Base-by-base conservation (phyloP, 2,329 filamentous ascomycete species). In the Fusarium sulawesiense region DNA sequence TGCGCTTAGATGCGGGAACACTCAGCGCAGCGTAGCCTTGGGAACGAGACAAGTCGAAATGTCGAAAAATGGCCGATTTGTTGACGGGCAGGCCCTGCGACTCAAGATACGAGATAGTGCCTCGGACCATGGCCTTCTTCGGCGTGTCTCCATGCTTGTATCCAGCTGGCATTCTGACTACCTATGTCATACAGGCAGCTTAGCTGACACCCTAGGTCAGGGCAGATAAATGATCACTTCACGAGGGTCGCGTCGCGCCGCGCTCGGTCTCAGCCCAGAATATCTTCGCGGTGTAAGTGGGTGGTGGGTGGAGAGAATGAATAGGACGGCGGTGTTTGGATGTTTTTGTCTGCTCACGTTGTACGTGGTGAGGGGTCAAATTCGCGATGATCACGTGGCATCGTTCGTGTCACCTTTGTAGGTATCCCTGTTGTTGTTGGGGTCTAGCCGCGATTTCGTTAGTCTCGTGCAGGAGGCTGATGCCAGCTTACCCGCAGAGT, bases 21-120 rank as follows among this genome's bases (percentile, higher is more conserved):
- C 68, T 80, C n/a, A 81, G 68, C 3, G 79, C 79, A 32, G 78
- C 76, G 56, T 81, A 81, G 37, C 79, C 79, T 60, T 81, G 79
- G 4, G 79, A 80, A 1, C 79, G 78, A 30, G 79, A 79, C 16
- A 81, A 74, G 21, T 77, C 77, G 72, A 81, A 81, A 66, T 81
- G 79, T 32, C 78, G 75, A 64, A 81, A 81, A 63, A 81, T 80
- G 72, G 79, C 78, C 32, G 77, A 77, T 71, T 81, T 80, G 75
- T 81, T 81, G 55, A 81, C 78, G 4, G 78, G 78, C 20, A 80
- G 72, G 58, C 78, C 78, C 34, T 80, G 76, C 4, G 78, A 77
- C 67, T 81, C 79, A 18, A 81, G 78, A 68, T 80, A 81, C 6
- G 79, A 80, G 66, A 81, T 80, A 49, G 78, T 80, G 11, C 79